phyloP scores from a whole-genome alignment of 345 rosid genomes.

The Citrus trifoliata region DNA sequence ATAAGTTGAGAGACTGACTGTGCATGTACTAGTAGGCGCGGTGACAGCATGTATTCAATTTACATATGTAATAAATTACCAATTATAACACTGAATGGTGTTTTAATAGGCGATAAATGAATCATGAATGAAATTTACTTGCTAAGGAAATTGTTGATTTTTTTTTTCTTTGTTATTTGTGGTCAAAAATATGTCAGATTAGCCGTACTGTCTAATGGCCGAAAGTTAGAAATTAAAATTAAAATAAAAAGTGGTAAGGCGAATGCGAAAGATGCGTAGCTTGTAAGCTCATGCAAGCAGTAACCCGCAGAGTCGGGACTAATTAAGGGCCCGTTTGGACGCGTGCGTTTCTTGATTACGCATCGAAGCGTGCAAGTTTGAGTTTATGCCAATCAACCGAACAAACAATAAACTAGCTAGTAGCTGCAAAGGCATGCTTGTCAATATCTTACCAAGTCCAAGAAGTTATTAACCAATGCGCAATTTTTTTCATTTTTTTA shows the following conservation, averaged over 20 bases:
- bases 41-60: not conserved
- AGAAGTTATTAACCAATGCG: too few relatives aligned
- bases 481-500: too few relatives aligned
- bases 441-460: too few relatives aligned
- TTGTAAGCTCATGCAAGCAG: conserved; percentile 31
- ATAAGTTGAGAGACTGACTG: not conserved
- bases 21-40: not conserved
- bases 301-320: not conserved
- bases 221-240: not conserved
- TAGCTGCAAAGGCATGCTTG: not conserved
- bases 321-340: conserved; percentile 15
- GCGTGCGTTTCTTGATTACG: conserved; percentile 29
- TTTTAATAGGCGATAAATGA: not conserved
- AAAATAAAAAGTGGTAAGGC: not conserved
- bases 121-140: not conserved
- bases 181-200: not conserved
- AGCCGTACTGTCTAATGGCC: not conserved
- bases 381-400: not conserved
- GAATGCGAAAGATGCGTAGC: conserved; percentile 42
- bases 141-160: not conserved
- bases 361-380: conserved; percentile 47
- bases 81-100: not conserved
- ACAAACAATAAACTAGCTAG: not conserved
- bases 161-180: not conserved
- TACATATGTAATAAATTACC: conserved; percentile 6